phyloP scores from a whole-genome alignment of 257 asterid genomes.

The Craterostigma plantagineum region DNA sequence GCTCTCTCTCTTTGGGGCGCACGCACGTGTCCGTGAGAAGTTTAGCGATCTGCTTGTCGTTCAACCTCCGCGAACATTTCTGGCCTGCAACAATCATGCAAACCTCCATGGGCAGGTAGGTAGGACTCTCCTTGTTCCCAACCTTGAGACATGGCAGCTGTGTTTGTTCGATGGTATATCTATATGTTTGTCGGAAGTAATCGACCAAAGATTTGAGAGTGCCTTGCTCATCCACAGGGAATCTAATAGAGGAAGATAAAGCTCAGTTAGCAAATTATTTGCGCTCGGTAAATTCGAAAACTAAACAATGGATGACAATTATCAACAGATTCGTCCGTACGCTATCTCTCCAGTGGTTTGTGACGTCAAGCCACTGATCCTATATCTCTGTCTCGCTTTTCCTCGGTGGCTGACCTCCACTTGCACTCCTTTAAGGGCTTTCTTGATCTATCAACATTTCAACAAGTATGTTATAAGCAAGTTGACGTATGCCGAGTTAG shows the following conservation, averaged over 20 bases:
- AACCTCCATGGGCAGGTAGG: slow-evolving; percentile 94
- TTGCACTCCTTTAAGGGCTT: slow-evolving; percentile 42
- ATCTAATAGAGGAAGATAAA: slow-evolving; percentile 19
- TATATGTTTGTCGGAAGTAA: slow-evolving; percentile 71
- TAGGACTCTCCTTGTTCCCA: slow-evolving; percentile 72
- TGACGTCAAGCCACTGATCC: slow-evolving; percentile 33
- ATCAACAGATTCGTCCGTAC: slow-evolving; percentile 10
- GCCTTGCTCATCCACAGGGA: slow-evolving; percentile 81
- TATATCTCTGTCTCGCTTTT: slow-evolving; percentile 27
- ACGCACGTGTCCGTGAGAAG: slow-evolving; percentile 85
- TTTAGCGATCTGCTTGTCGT: slow-evolving; percentile 79
- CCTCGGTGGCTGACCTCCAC: slow-evolving; percentile 52
- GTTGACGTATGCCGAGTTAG: no score
- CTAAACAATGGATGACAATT: not conserved
- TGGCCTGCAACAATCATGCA: slow-evolving; percentile 92
- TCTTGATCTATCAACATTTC: slow-evolving; percentile 18
- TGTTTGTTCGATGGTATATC: slow-evolving; percentile 52
- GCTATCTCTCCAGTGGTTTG: slow-evolving; percentile 40
- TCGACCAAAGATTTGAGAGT: slow-evolving; percentile 74
- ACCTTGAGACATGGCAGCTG: slow-evolving; percentile 94
- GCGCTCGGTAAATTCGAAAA: not conserved
- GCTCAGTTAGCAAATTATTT: not conserved
- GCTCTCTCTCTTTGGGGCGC: slow-evolving; percentile 72
- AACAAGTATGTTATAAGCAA: no score
- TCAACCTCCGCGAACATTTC: slow-evolving; percentile 72